Evolutionary conservation across 768 basidiomycete species (phyloP), one percentile per base, ranked within the genome.

Genomic region (Trametes coccinea): DNA sequence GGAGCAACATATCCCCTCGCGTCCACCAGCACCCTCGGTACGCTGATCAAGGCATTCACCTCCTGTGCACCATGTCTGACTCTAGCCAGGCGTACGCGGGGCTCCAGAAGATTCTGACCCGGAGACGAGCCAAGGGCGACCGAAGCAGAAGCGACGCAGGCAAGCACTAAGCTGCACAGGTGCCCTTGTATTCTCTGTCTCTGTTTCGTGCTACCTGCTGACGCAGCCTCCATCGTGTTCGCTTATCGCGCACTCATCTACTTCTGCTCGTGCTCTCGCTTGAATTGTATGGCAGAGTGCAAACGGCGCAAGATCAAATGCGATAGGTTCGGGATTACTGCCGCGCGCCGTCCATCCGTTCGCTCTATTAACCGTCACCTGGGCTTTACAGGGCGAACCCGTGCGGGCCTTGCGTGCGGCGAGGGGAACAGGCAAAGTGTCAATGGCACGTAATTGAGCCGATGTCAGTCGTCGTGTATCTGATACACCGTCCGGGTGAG

Each of bases 301-400:
- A 93, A 93, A 73, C 78, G 91, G 68, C 82, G 91, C 45, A 93
- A 93, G 79, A 93, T 93, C 74, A 90, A 89, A 71, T 93, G 92
- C 73, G 90, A 93, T 78, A 89, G 89, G 88, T 89, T 71, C 69
- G 78, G 56, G 70, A 47, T 59, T 56, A 58, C 59, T 39, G 69
- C 57, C 60, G 53, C 57, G 60, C 56, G 29, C 27, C 14, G 17
- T 62, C 45, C 56, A 27, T 46, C 53, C 60, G 45, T 31, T 44
- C 59, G 62, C 50, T 65, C 50, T 39, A 62, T 57, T 64, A 55
- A 70, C 56, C 77, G 60, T 75, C 70, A 57, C 61, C 61, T 64
- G 62, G 50, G 66, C 56, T 37, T 68, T 62, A 40, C 68, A 90
- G 92, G 72, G 80, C 84, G 13, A 89, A 91, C 66, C 92, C 92